A percentile compares a stretch with the other conserved stretches of the same genome.
Conservation (phyloP, 768 basidiomycete species). For the Trametes maxima region DNA sequence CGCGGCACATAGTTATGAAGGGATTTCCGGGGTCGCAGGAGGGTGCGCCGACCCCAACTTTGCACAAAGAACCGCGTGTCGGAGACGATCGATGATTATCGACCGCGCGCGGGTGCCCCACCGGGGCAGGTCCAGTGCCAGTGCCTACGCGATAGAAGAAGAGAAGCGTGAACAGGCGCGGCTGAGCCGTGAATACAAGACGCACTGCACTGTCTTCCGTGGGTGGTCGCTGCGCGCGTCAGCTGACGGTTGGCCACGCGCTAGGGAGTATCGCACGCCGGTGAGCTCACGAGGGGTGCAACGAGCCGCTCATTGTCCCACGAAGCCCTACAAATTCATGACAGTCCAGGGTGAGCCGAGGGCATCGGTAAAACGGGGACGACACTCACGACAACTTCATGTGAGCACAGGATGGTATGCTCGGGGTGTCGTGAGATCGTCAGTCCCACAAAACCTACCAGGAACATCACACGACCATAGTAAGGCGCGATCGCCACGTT, state of each 20-base stretch:
- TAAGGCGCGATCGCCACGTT: background rate
- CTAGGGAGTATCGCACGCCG: no score
- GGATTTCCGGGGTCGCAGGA: slow-evolving; percentile 11
- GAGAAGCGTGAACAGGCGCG: background rate
- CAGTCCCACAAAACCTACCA: background rate
- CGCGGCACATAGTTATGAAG: background rate
- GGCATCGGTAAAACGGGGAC: no score
- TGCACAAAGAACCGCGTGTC: background rate
- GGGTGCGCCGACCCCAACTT: no score
- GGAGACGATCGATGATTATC: slow-evolving; percentile 11
- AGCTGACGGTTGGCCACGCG: background rate
- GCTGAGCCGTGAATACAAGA: background rate
- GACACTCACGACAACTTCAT: no score
- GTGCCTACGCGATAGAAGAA: background rate
- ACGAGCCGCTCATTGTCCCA: no score
- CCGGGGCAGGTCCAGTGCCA: no score
- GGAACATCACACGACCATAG: slow-evolving; percentile 8
- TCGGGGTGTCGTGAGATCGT: background rate
- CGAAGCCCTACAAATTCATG: no score
- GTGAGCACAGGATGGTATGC: background rate
- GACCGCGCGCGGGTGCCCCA: background rate
- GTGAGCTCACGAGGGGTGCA: no score
- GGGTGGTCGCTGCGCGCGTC: background rate
- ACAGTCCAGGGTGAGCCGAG: no score
- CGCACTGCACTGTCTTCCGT: background rate